Evolutionary conservation across 164 flowering plant genomes (phyloP).

Genomic region (Protea cynaroides): DNA sequence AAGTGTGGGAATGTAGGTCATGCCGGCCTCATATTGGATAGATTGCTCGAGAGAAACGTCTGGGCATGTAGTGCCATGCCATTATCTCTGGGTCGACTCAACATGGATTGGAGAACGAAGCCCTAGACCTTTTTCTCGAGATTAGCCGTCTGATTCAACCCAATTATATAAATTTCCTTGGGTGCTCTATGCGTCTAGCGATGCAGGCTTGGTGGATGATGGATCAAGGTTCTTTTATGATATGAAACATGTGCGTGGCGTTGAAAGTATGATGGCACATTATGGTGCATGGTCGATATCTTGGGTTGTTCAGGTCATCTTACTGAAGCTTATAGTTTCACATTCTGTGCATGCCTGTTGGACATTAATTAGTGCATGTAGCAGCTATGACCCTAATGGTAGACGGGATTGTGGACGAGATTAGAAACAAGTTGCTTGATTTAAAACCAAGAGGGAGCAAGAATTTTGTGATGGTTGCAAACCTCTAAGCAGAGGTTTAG

Average conservation of each 20-base stretch:
- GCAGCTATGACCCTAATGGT: conserved; percentile 32
- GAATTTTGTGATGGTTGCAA: conserved; percentile 64
- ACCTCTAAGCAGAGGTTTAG: conserved; percentile 55
- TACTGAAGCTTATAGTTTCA: conserved; percentile 50
- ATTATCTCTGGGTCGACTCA: too few relatives aligned
- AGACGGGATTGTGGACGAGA: conserved; percentile 31
- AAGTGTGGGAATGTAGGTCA: too few relatives aligned
- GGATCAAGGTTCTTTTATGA: conserved; percentile 47
- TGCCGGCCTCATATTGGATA: too few relatives aligned
- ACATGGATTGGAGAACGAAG: too few relatives aligned
- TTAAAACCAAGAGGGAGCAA: conserved; percentile 59
- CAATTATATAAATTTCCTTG: conserved; percentile 62
- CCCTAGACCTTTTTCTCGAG: too few relatives aligned
- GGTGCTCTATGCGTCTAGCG: conserved; percentile 68
- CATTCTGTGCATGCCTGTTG: conserved; percentile 41
- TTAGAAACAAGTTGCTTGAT: conserved; percentile 39
- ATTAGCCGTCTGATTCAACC: conserved; percentile 27
- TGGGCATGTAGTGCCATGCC: too few relatives aligned
- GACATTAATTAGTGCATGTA: conserved; percentile 55
- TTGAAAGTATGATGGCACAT: conserved; percentile 48
- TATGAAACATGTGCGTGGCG: conserved; percentile 42
- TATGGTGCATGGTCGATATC: conserved; percentile 73
- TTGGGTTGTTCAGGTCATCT: conserved; percentile 54
- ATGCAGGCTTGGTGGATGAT: conserved; percentile 52
- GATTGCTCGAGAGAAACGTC: too few relatives aligned